phyloP scores from a whole-genome alignment of 257 asterid genomes.

The Nicotiana tabacum region DNA sequence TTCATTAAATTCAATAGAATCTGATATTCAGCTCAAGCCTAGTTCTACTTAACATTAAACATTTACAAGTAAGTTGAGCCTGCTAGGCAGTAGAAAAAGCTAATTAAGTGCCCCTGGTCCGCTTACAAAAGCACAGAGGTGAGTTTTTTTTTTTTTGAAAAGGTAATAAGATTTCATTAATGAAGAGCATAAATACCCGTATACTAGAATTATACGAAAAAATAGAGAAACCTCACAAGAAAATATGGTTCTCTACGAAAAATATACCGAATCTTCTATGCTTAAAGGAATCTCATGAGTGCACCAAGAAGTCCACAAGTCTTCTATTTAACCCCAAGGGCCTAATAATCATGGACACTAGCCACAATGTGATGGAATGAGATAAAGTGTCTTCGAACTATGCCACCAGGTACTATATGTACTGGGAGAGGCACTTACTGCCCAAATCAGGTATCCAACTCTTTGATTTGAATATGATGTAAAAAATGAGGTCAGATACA shows the following conservation, averaged over 20 bases:
- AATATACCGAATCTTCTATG: too few relatives aligned
- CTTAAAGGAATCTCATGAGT: too few relatives aligned
- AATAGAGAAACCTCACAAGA: too few relatives aligned
- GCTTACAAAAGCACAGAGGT: neutral
- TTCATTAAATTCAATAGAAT: neutral
- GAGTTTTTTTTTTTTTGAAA: neutral
- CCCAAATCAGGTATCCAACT: neutral
- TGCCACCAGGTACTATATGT: neutral
- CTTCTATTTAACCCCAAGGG: neutral
- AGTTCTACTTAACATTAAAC: neutral
- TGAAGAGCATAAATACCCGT: too few relatives aligned
- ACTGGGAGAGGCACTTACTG: neutral
- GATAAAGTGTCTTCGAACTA: neutral
- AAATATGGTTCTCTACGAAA: too few relatives aligned
- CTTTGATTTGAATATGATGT: neutral
- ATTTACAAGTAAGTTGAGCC: neutral
- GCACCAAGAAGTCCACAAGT: neutral
- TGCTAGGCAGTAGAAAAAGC: neutral
- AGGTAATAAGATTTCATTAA: too few relatives aligned
- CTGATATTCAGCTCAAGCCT: neutral
- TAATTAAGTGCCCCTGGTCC: neutral
- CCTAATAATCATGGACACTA: neutral
- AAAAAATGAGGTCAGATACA: neutral
- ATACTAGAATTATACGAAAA: too few relatives aligned
- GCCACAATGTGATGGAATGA: neutral